These are phyloP conservation scores for Lathyrus tuberosus DNA, from an alignment of 306 rosid species.

Conservation along the genomic window DNA sequence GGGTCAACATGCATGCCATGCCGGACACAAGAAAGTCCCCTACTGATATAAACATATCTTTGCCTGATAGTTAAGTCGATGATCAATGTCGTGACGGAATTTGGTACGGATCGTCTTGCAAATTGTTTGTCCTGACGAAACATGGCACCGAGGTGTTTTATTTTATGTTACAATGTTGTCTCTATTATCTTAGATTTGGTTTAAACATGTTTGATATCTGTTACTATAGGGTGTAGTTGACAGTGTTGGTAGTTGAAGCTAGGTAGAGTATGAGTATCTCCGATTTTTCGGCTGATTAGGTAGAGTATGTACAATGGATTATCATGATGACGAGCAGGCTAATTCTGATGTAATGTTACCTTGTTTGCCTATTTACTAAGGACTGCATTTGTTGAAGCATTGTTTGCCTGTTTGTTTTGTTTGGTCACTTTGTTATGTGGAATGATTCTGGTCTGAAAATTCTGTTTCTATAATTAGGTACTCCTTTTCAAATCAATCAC, in stretches of 20 bases:
- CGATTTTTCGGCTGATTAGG: constrained; percentile 65
- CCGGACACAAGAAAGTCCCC: constrained; percentile 67
- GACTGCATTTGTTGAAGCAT: constrained; percentile 41
- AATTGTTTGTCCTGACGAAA: constrained; percentile 41
- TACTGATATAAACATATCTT: constrained; percentile 80
- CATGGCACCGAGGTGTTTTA: constrained; percentile 41
- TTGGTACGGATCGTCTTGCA: not conserved
- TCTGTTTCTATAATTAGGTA: no score
- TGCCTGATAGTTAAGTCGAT: constrained; percentile 61
- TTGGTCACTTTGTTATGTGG: no score
- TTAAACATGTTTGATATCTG: constrained; percentile 30
- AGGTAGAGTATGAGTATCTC: constrained; percentile 56
- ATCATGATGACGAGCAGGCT: constrained; percentile 49
- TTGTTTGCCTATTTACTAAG: constrained; percentile 45
- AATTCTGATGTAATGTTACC: constrained; percentile 51
- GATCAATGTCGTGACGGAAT: not conserved
- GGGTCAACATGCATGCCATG: constrained; percentile 70
- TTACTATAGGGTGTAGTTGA: constrained; percentile 48
- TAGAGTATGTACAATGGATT: constrained; percentile 45
- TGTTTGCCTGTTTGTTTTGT: not conserved
- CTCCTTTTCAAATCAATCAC: no score
- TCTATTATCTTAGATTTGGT: constrained; percentile 39
- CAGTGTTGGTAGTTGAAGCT: constrained; percentile 46
- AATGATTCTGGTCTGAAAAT: no score
- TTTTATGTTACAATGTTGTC: constrained; percentile 44